Percentiles rank a stretch among this genome's conserved stretches.
Conservation (phyloP, 2,329 filamentous ascomycete genomes). For the Aciculosporium take region DNA sequence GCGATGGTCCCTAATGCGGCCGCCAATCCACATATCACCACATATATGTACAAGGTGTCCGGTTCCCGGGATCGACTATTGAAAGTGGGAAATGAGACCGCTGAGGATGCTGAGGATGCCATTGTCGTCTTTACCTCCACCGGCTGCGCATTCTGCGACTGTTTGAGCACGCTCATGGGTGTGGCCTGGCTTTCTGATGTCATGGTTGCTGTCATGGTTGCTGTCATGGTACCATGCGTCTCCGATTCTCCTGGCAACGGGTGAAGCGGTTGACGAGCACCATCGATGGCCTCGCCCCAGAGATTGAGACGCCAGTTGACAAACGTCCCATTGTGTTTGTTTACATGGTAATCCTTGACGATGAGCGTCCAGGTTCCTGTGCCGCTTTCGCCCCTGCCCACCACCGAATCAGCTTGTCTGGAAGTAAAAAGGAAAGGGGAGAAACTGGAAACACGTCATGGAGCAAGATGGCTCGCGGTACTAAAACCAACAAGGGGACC, state of each 20-base stretch:
- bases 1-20: background rate
- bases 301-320: constrained; percentile 87
- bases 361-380: constrained; percentile 83
- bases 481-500: no score
- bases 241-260: background rate
- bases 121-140: background rate
- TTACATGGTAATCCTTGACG: constrained; percentile 73
- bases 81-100: background rate
- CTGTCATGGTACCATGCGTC: background rate
- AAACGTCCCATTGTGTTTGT: constrained; percentile 64
- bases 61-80: background rate
- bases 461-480: background rate
- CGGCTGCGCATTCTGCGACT: background rate
- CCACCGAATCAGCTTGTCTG: constrained; percentile 19
- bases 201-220: background rate
- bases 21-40: background rate
- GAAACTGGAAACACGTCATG: no score
- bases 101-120: background rate
- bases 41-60: background rate
- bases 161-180: no score
- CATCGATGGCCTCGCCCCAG: constrained; percentile 80
- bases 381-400: constrained; percentile 65
- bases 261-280: background rate
- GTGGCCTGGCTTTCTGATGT: background rate
- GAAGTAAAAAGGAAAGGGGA: no score